These are phyloP conservation scores for Nelumbo lutea DNA, from an alignment of 164 flowering plant genomes.

Conservation along the genomic window DNA sequence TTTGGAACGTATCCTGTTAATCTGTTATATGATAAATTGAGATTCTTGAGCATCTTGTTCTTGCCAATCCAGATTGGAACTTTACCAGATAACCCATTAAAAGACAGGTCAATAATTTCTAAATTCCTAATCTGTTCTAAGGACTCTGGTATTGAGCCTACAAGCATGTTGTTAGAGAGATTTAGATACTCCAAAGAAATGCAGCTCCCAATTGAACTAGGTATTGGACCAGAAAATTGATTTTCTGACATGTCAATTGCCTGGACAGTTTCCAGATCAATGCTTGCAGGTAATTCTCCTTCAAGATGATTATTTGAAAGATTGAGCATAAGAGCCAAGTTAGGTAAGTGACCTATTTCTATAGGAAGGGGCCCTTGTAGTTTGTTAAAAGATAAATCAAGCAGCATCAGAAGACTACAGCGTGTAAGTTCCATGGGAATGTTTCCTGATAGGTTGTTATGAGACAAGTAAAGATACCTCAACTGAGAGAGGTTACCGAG, in stretches of 20 bases:
- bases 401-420: conserved; percentile 2
- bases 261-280: background rate
- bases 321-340: conserved; percentile 3
- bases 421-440: conserved; percentile 2
- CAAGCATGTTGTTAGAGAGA: too few species aligned
- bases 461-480: conserved; percentile 4
- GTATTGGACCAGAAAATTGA: background rate
- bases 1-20: background rate
- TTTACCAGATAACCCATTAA: too few species aligned
- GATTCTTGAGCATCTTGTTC: background rate
- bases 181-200: background rate
- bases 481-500: background rate
- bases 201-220: background rate
- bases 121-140: background rate
- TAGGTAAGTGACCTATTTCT: background rate
- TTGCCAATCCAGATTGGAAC: conserved; percentile 2
- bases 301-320: background rate
- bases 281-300: background rate
- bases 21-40: too few species aligned
- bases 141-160: conserved; percentile 7
- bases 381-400: conserved; percentile 6
- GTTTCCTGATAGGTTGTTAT: background rate
- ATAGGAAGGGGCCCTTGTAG: background rate
- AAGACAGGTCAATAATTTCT: too few species aligned
- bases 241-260: too few species aligned